Percentiles rank a stretch among this genome's conserved stretches.
phyloP scores from a whole-genome alignment of 345 rosid species.

The Hypericum perforatum region DNA sequence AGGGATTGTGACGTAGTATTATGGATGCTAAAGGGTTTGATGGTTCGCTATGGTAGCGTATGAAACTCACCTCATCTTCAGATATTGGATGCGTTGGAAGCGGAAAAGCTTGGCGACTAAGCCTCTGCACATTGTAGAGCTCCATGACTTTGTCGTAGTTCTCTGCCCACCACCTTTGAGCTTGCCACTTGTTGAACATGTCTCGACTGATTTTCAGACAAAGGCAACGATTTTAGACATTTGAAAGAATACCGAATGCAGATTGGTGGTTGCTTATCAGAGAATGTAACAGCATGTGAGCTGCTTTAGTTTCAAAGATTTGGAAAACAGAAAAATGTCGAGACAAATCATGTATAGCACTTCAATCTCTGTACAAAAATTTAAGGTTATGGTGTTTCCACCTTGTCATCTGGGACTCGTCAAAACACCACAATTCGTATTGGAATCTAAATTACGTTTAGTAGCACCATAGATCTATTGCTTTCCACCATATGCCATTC shows the following conservation, averaged over 20 bases:
- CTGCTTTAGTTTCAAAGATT: too few species aligned
- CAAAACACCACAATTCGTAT: too few species aligned
- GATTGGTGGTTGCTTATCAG: neutral
- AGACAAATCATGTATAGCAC: too few species aligned
- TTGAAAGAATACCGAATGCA: neutral
- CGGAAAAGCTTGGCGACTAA: constrained; percentile 25
- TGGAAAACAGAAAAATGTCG: too few species aligned
- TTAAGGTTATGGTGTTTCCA: too few species aligned
- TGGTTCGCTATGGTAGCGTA: neutral
- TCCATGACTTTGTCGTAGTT: constrained; percentile 26
- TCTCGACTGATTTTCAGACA: constrained; percentile 35
- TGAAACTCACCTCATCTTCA: constrained; percentile 21
- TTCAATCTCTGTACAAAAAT: too few species aligned
- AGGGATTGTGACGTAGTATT: too few species aligned
- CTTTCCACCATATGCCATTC: too few species aligned
- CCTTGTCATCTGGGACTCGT: too few species aligned
- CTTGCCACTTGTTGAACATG: constrained; percentile 27
- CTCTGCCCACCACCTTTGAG: constrained; percentile 33
- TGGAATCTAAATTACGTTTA: too few species aligned
- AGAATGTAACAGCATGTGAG: too few species aligned
- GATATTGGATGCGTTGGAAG: constrained; percentile 24
- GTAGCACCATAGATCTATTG: too few species aligned
- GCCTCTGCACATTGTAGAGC: constrained; percentile 26
- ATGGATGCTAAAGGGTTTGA: neutral
- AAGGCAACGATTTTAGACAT: constrained; percentile 14